phyloP scores from a whole-genome alignment of 169 alveolate genomes.

The Plasmodium vivax region DNA sequence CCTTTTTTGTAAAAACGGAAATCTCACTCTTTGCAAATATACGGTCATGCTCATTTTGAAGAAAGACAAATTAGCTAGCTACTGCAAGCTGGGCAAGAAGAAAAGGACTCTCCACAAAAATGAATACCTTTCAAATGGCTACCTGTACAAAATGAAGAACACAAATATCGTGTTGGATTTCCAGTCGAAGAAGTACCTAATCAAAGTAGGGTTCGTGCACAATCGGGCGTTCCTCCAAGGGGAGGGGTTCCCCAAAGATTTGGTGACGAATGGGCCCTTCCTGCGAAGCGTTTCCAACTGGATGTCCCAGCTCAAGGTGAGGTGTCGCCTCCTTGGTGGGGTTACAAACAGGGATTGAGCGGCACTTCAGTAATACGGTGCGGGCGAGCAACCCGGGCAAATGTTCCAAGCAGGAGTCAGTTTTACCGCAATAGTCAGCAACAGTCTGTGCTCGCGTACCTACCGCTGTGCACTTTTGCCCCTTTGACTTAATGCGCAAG shows the following conservation, averaged over 20 bases:
- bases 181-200: slow-evolving; percentile 17
- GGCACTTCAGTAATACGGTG: neutral
- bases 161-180: slow-evolving; percentile 6
- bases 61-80: slow-evolving; percentile 1
- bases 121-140: slow-evolving; percentile 57
- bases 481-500: neutral
- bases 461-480: neutral
- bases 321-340: slow-evolving; percentile 4
- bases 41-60: slow-evolving; percentile 24
- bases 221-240: slow-evolving; percentile 13
- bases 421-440: neutral
- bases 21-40: slow-evolving; percentile 42
- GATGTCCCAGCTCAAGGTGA: neutral
- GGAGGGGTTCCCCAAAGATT: slow-evolving; percentile 5
- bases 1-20: slow-evolving; percentile 51
- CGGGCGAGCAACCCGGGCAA: neutral
- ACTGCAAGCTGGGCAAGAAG: neutral
- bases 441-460: neutral
- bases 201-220: slow-evolving; percentile 17
- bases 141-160: slow-evolving; percentile 50
- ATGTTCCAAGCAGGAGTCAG: neutral
- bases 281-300: neutral
- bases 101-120: slow-evolving; percentile 29
- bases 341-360: neutral
- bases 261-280: slow-evolving; percentile 6